Percentiles rank a stretch among this genome's conserved stretches.
Evolutionary conservation across 768 basidiomycete genomes (phyloP).

Genomic region (Mycena venus): DNA sequence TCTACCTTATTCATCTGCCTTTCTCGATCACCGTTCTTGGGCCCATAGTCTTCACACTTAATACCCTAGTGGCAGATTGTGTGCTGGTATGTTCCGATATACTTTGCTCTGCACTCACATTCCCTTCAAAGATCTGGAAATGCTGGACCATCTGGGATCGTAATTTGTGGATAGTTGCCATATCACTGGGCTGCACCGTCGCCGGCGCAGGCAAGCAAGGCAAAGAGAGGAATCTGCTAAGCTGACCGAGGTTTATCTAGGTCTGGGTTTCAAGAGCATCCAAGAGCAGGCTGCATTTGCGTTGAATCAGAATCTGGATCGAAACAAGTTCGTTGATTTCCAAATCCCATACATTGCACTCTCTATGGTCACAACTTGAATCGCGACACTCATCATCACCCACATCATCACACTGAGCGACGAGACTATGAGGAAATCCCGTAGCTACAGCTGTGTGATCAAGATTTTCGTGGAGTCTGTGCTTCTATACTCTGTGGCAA

Average conservation of each 20-base stretch:
- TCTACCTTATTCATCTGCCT: no score
- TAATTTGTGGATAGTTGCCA: not conserved
- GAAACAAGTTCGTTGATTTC: not conserved
- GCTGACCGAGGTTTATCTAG: not conserved
- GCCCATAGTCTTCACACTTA: no score
- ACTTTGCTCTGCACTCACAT: no score
- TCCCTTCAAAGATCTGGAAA: not conserved
- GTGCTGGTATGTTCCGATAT: no score
- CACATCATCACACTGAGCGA: not conserved
- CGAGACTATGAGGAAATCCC: no score
- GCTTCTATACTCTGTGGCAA: no score
- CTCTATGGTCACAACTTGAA: not conserved
- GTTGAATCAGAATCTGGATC: not conserved
- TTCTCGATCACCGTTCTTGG: no score
- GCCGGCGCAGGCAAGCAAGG: not conserved
- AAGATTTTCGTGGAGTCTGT: no score
- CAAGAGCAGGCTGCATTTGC: not conserved
- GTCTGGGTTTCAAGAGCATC: no score
- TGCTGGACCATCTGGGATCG: constrained; percentile 31
- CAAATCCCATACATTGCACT: not conserved
- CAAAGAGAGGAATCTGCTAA: no score
- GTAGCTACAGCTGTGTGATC: no score
- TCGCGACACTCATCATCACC: not conserved
- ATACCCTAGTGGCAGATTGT: no score
- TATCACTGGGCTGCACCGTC: constrained; percentile 20